phyloP scores from a whole-genome alignment of 768 basidiomycete genomes.

The Xanthoconium stramineum region DNA sequence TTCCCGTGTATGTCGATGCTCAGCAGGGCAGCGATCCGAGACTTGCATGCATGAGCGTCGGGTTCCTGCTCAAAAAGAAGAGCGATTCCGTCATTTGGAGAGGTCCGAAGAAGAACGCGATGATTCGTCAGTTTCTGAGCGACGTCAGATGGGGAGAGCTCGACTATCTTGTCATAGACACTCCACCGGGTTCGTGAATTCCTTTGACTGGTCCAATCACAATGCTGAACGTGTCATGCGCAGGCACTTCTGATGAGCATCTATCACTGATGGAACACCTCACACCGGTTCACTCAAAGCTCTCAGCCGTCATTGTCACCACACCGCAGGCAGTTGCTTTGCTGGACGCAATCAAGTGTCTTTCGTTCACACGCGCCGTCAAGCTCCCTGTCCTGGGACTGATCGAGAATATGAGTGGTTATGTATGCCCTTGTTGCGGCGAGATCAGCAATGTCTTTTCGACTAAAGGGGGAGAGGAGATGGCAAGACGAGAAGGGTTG shows the following conservation, averaged over 20 bases:
- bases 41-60: slow-evolving; percentile 94
- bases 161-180: slow-evolving; percentile 92
- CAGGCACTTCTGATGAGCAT: slow-evolving; percentile 99
- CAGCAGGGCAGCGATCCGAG: slow-evolving; percentile 52
- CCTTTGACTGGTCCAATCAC: background rate
- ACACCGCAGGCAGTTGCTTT: slow-evolving; percentile 97
- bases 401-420: slow-evolving; percentile 99
- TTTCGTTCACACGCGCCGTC: slow-evolving; percentile 91
- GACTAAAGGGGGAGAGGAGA: slow-evolving; percentile 85
- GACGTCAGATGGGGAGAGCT: slow-evolving; percentile 95
- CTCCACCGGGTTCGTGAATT: slow-evolving; percentile 79
- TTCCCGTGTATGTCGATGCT: slow-evolving; percentile 90
- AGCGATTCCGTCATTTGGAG: slow-evolving; percentile 97
- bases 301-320: slow-evolving; percentile 89
- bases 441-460: slow-evolving; percentile 96
- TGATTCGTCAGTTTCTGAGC: slow-evolving; percentile 93
- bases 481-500: slow-evolving; percentile 74
- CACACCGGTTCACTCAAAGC: slow-evolving; percentile 71
- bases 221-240: slow-evolving; percentile 6
- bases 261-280: slow-evolving; percentile 93
- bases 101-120: slow-evolving; percentile 97
- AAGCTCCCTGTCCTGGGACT: slow-evolving; percentile 85
- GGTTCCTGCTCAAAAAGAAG: slow-evolving; percentile 86
- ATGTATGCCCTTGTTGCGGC: slow-evolving; percentile 95
- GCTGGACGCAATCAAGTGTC: slow-evolving; percentile 92